phyloP scores from a whole-genome alignment of 345 rosid species.

The Salix koriyanagi region DNA sequence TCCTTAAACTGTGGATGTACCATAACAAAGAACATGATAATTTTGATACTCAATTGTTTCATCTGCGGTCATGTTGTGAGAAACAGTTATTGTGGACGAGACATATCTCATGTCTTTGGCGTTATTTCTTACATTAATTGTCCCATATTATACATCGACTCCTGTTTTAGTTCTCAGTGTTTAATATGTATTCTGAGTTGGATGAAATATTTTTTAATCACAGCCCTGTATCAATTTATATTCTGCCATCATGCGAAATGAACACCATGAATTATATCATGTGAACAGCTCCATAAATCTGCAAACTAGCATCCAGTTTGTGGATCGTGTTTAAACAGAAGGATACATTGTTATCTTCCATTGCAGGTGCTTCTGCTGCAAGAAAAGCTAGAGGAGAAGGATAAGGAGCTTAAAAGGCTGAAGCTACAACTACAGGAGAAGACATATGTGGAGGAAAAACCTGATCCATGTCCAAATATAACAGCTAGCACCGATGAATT shows the following conservation, averaged over 20 bases:
- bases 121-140: not conserved
- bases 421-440: slow-evolving; percentile 45
- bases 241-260: not conserved
- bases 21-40: not conserved
- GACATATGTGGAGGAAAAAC: slow-evolving; percentile 20
- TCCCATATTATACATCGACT: not conserved
- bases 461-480: slow-evolving; percentile 27
- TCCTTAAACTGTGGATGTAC: not conserved
- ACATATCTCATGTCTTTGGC: not conserved
- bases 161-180: too few relatives aligned
- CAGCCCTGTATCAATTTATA: not conserved
- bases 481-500: slow-evolving; percentile 25
- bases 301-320: too few relatives aligned
- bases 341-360: not conserved
- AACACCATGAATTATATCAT: not conserved
- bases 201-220: not conserved
- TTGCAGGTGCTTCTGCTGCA: slow-evolving; percentile 65
- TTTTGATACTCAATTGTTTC: not conserved
- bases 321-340: too few relatives aligned
- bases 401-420: slow-evolving; percentile 40
- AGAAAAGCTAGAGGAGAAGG: slow-evolving; percentile 70
- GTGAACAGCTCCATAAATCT: not conserved
- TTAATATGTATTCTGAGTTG: not conserved
- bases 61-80: not conserved
- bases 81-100: not conserved